Evolutionary conservation across 306 rosid species (phyloP).

Genomic region (Fragaria vesca): DNA sequence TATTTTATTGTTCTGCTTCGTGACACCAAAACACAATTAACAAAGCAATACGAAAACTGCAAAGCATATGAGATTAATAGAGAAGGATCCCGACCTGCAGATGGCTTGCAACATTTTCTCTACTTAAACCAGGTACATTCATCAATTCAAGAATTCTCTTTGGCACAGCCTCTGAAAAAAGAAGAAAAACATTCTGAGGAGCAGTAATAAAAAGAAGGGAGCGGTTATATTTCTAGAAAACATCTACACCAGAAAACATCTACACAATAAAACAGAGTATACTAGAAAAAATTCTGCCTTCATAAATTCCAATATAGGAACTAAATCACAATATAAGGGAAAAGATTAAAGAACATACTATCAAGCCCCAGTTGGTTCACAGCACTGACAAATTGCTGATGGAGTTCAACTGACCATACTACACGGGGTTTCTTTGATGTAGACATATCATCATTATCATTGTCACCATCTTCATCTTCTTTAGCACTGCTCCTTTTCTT

Average conservation of each 20-base stretch:
- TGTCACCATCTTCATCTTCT: conserved; percentile 57
- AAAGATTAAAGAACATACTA: conserved; percentile 48
- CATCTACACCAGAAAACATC: too few species aligned
- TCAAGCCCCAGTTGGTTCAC: conserved; percentile 62
- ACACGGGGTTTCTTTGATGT: conserved; percentile 57
- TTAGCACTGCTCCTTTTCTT: conserved; percentile 54
- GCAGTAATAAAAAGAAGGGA: neutral
- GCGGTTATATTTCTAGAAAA: too few species aligned
- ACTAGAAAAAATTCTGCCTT: too few species aligned
- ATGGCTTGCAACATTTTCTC: conserved; percentile 76
- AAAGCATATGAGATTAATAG: neutral
- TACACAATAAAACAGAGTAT: too few species aligned
- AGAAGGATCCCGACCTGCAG: conserved; percentile 47
- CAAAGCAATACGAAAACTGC: neutral
- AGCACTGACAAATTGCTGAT: conserved; percentile 48
- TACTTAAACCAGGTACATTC: conserved; percentile 58
- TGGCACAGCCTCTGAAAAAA: conserved; percentile 69
- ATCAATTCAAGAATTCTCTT: conserved; percentile 61
- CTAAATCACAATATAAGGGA: neutral
- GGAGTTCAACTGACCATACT: conserved; percentile 59
- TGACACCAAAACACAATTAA: neutral
- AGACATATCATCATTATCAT: conserved; percentile 46
- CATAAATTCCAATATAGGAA: neutral
- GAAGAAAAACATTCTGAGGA: conserved; percentile 25
- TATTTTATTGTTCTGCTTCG: neutral